Base-by-base conservation (phyloP, 1,284 basidiomycete species). In the Phellopilus nigrolimitatus region DNA sequence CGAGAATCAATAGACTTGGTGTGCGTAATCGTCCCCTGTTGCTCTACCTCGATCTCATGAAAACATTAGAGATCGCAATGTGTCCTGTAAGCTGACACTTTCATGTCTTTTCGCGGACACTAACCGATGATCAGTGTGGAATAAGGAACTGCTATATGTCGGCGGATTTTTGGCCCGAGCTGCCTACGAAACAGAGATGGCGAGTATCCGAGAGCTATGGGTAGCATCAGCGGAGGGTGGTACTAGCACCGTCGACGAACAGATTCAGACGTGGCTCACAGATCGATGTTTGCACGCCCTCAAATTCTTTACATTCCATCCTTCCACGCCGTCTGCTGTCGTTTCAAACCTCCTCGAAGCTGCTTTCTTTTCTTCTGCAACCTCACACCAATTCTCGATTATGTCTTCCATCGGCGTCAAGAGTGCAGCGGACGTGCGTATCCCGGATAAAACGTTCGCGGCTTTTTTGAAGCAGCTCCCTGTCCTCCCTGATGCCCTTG, bases 1-100 rank as follows among this genome's bases (percentile, higher is more conserved):
- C 81, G 95, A 57, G 95, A 99, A 68, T 91, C 90, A 0, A 86
- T 97, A 57, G 94, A 97, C 67, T 71, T 94, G 4, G 84, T 89
- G 82, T 90, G 65, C 68, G 82, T 69, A 19, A 34, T 19, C 47
- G n/a, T 54, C 60, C 28, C 66, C 63, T 47, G 67, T 68, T 47
- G 51, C 5, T 46, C 25, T 61, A 60, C 21, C 58, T 64, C 36
- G 22, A 47, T 58, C 31, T 57, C 19, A 38, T 13, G 15, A 25
- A 15, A 15, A 12, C 34, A 55, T 9, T 45, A 89, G 86, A 60
- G 89, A 92, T 66, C 80, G 80, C 33, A 84, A 88, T 63, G 83
- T 89, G 24, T 81, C 83, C 31, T 68, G 85, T 87, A 62, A 64
- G 77, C 22, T 53, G 17, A 36, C 42, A 25, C 15, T 50, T 31